Base-by-base conservation (phyloP, 441 rosid genomes). In the Rhodomyrtus psidioides region DNA sequence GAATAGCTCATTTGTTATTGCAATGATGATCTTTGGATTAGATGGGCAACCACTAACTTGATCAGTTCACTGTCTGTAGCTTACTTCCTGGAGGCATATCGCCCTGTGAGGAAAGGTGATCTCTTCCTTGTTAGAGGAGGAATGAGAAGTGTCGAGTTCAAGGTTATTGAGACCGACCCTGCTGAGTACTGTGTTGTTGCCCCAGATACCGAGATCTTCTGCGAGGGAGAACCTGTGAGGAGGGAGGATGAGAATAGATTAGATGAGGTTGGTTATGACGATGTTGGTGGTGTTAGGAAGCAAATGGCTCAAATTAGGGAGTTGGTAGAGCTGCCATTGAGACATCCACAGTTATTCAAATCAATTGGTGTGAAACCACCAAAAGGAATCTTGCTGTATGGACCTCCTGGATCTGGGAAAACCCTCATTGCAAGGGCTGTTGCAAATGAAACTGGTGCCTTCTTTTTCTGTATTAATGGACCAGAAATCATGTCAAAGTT, bases 361-460 rank as follows among this genome's bases (percentile, higher is more conserved):
- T 92, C 95, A 6, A 93, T 93, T 87, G 95, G 95, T 86, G 95
- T 93, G 86, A 93, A 93, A 91, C 95, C 95, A 85, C 95, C 95
- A 0, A 93, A 93, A 81, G 94, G 95, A 87, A 93, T 93, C 87
- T 85, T 93, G 81, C 93, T 93, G 54, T 93, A 88, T 60, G 95
- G 95, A 28, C 95, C 95, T 60, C 95, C 95, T 86, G 94, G 95
- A 44, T 92, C 95, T n/a, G 94, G 95, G 16, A 93, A 93, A 88
- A 93, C 95, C 81, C 86, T 93, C 16, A 93, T 93, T 86, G 95
- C 94, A 19, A 93, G 95, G 79, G 94, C 94, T 27, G 95, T 93
- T 84, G 95, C 95, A 5, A 93, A 92, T 82, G 94, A 93, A 87
- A 93, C 94, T 5, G 95, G 95, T 74, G 95, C 95, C 85, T 93